Base-by-base conservation (phyloP, 176 grass and related monocot genomes). In the Thalia dealbata region DNA sequence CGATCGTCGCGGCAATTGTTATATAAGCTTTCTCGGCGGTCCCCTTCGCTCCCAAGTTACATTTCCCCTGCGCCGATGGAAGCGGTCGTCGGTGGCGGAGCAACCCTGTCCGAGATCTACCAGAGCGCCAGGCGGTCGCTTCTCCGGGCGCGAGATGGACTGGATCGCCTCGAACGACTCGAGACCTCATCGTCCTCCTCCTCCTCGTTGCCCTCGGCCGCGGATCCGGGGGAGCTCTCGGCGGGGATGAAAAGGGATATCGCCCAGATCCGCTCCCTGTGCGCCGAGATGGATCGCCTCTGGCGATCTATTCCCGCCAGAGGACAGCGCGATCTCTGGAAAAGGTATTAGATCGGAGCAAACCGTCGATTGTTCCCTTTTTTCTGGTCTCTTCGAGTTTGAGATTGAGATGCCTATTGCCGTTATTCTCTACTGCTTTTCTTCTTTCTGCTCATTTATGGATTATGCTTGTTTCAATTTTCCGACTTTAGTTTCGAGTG, bases 251-350 rank as follows among this genome's bases (percentile, higher is more conserved):
- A 71, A 55, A 89, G 81, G 50, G 95, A 93, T 70, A 71, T 99
- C 80, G 67, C 79, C 18, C 95, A 99, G 90, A 99, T 99, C 90
- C 95, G 88, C 67, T 81, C 87, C 46, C 79, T 92, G 2, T 93
- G 95, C 76, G 83, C 87, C 21, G 90, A 99, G 87, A 99, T 99
- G 95, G 87, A 99, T 69, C 87, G 83, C 10, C 90, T 99, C 43
- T 93, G 89, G 95, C 90, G 87, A 10, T 91, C 90, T 51, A 86
- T 93, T 76, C 84, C 90, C 14, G 71, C 81, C 71, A 91, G 90
- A 77, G 79, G 81, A 72, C 95, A 99, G 74, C 87, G 87, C 27
- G 95, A 93, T 83, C 83, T 99, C 75, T 99, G 95, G 95, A 99
- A 99, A 83, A 91, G 95, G 95, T 93, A 84, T 83, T 61, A 58